Evolutionary conservation across 176 grass and related monocot genomes (phyloP).

Genomic region (Phoenix dactylifera): DNA sequence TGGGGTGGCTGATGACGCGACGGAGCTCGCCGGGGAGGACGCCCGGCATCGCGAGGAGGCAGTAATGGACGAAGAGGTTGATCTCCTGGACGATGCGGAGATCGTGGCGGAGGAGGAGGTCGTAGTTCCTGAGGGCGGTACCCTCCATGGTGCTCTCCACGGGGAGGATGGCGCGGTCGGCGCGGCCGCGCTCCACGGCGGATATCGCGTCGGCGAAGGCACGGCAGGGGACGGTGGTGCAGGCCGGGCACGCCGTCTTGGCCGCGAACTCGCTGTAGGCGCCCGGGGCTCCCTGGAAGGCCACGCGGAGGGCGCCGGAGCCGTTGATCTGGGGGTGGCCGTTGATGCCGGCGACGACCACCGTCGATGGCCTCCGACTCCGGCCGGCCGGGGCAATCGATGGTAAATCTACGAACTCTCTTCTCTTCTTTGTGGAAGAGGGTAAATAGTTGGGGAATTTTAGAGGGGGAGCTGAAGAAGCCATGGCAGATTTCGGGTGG

Average conservation of each 20-base stretch:
- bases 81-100: conserved; percentile 72
- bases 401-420: too few species aligned
- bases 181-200: conserved; percentile 49
- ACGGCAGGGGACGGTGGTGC: conserved; percentile 52
- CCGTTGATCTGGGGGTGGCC: conserved; percentile 21
- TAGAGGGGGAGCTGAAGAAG: too few species aligned
- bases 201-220: conserved; percentile 64
- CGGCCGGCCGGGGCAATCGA: not conserved
- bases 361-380: not conserved
- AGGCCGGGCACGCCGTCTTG: conserved; percentile 62
- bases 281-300: conserved; percentile 74
- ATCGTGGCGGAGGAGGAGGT: conserved; percentile 66
- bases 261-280: conserved; percentile 96
- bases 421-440: too few species aligned
- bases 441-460: too few species aligned
- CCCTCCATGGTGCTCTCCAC: conserved; percentile 96
- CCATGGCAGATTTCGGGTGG: too few species aligned
- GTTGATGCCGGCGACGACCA: conserved; percentile 20
- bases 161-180: conserved; percentile 63
- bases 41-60: conserved; percentile 84
- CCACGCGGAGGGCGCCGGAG: conserved; percentile 42
- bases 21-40: conserved; percentile 59
- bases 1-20: conserved; percentile 88
- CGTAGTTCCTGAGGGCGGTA: conserved; percentile 69
- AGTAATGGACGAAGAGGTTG: conserved; percentile 91